Base-by-base conservation (phyloP, 2,329 filamentous ascomycete species). In the Paracoccidioides lutzii region DNA sequence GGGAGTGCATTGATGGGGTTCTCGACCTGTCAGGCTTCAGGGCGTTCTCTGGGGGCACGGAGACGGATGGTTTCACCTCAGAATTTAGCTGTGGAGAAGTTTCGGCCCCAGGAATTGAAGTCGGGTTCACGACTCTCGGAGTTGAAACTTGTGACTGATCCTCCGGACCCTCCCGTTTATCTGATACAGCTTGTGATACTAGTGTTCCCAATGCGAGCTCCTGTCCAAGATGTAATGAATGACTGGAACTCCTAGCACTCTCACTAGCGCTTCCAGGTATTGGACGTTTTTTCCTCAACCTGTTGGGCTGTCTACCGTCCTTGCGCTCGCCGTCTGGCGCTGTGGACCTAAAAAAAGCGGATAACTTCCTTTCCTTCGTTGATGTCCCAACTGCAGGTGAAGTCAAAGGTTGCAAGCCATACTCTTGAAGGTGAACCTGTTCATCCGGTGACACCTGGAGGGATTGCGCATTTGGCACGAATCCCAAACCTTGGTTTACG, bases 211-310 rank as follows among this genome's bases (percentile, higher is more conserved):
- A 57, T 68, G 74, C 30, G 74, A 76, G 2, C 12, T 69, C 66
- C 14, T 66, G 65, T 30, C 45, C 53, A 38, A 60, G 77, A 37
- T 73, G 72, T n/a, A 95, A 75, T 6, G 90, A 96, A 14, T 87
- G 81, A 5, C 81, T 86, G 14, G 93, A 97, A 66, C 90, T 96
- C 60, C 95, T 90, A 0, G 91, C 90, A 67, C 91, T 96, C 22
- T 84, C 85, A 62, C 89, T 90, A 28, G 86, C 73, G 65, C 87
- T 88, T 44, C 83, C 84, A 0, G 87, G 84, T 55, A 87, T 75
- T n/a, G 73, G 67, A 59, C 84, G 79, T 71, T 88, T 95, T 76
- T 97, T 97, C 69, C 85, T 87, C 53, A 98, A 75, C 71, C 96
- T 95, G 65, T 95, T 96, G 0, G 90, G 88, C 66, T 85, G 85